Evolutionary conservation across 495 filamentous ascomycete species (phyloP), one percentile per base, ranked within the genome.

Genomic region (Hypoxylon lienhwacheense): DNA sequence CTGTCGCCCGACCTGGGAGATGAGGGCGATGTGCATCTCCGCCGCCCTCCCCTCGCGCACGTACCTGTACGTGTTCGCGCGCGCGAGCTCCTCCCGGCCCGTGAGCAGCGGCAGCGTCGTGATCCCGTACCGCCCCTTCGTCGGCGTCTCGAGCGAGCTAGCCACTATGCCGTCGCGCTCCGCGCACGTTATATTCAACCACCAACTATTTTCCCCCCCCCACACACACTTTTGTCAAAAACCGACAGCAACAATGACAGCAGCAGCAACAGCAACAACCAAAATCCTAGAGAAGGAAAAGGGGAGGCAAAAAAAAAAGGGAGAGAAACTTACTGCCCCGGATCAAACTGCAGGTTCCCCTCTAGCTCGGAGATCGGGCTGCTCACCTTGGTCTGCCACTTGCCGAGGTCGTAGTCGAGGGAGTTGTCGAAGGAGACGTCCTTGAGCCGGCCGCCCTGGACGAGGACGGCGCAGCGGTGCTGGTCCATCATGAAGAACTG

Each of bases 141-240:
- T 74, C 3, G 69, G 61, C 20, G 15, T 66, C 40, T 77, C 72
- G 2, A 31, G 14, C 11, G 66, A 66, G 26, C 40, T 64, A 0
- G 54, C 61, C 11, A 79, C 70, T 21, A 79, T 71, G 10, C 78
- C 76, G 44, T 79, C 77, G 7, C 73, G 68, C 29, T 69, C 59
- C 1, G 72, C 75, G 44, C 75, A 79, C 6, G 71, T 64, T 1
- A 78, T 64, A 51, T 75, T 73, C 14, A 73, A 47, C 75, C 75
- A 81, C 76, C 75, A 81, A 39, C 76, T 78, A n/a, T n/a, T n/a
- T n/a, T n/a, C n/a, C n/a, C n/a, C n/a, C 33, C 26, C n/a, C 12
- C 24, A 15, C 2, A 15, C 11, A 29, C 31, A 17, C 14, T 7
- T 5, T 24, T 16, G 44, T 67, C 28, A 65, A 50, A 39, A 28